Conservation (phyloP, 2,329 filamentous ascomycete genomes). For the Exophiala lecanii-corni region DNA sequence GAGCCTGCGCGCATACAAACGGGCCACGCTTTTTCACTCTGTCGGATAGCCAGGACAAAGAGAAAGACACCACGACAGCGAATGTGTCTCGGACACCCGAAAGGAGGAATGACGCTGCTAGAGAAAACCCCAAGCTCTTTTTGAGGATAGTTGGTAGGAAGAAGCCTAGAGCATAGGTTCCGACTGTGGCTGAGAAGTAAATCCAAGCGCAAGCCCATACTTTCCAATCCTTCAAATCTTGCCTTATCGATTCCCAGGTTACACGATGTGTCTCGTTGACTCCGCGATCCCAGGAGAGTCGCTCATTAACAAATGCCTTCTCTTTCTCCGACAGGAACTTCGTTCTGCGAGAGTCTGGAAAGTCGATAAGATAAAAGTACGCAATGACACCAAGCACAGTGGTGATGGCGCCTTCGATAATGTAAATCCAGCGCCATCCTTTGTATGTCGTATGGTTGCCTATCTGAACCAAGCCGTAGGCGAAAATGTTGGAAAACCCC, state of each 20-base stretch:
- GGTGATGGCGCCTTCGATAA: constrained; percentile 42
- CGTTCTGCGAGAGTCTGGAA: constrained; percentile 33
- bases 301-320: constrained; percentile 28
- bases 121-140: constrained; percentile 29
- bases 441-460: constrained; percentile 20
- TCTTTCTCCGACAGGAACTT: constrained; percentile 17
- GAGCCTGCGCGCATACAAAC: constrained; percentile 26
- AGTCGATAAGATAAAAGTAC: constrained; percentile 9
- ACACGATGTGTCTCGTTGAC: constrained; percentile 49
- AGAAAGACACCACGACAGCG: constrained; percentile 25
- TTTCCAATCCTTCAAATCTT: constrained; percentile 38
- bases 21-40: constrained; percentile 27
- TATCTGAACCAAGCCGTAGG: constrained; percentile 18
- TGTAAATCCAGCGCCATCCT: constrained; percentile 47
- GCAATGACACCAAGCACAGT: constrained; percentile 26
- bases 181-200: constrained; percentile 30
- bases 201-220: constrained; percentile 52
- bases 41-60: constrained; percentile 29
- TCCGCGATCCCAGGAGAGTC: constrained; percentile 55
- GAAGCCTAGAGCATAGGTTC: constrained; percentile 34
- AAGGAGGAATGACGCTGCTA: constrained; percentile 26
- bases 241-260: constrained; percentile 32
- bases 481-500: constrained; percentile 18
- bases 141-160: constrained; percentile 24
- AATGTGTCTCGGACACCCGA: constrained; percentile 28